phyloP scores from a whole-genome alignment of 1,284 basidiomycete species.

The Ceraceosorus bombacis region DNA sequence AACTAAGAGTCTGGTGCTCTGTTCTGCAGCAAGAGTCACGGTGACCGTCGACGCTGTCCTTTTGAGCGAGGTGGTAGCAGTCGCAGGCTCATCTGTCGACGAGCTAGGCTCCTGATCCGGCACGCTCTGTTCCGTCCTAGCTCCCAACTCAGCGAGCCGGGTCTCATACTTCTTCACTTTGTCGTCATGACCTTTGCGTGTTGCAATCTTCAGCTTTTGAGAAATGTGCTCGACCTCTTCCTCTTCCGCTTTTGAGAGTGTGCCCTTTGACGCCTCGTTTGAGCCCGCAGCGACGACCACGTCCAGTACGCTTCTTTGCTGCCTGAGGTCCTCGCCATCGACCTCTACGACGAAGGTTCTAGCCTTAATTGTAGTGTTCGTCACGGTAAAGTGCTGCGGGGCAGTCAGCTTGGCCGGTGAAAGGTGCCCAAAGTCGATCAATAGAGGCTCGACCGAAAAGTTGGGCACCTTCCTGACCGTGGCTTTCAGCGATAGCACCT shows the following conservation, averaged over 20 bases:
- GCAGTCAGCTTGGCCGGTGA: conserved; percentile 33
- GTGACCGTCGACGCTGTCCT: conserved; percentile 33
- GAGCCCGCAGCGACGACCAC: conserved; percentile 11
- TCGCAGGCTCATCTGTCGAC: too few relatives aligned
- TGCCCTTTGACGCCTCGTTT: conserved; percentile 15
- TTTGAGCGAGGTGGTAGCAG: conserved; percentile 12
- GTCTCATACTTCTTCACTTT: conserved; percentile 54
- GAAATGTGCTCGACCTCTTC: conserved; percentile 54
- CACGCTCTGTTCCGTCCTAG: conserved; percentile 23
- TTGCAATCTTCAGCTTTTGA: conserved; percentile 55
- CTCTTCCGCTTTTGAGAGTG: conserved; percentile 52
- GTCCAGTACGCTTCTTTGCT: conserved; percentile 22
- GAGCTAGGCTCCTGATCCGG: too few relatives aligned
- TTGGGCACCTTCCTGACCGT: conserved; percentile 52
- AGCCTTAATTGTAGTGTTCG: conserved; percentile 51
- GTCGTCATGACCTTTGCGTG: conserved; percentile 52
- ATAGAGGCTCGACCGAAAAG: conserved; percentile 50
- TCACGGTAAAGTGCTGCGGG: conserved; percentile 48
- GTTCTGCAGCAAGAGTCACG: conserved; percentile 30
- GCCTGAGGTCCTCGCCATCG: conserved; percentile 23
- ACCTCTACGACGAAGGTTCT: conserved; percentile 51
- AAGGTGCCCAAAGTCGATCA: conserved; percentile 48
- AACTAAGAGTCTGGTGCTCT: conserved; percentile 35
- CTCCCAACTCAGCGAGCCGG: conserved; percentile 50
- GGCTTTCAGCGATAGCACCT: conserved; percentile 52